A percentile compares a stretch with the other conserved stretches of the same genome.
Conservation (phyloP, 345 rosid species). For the Passiflora organensis region DNA sequence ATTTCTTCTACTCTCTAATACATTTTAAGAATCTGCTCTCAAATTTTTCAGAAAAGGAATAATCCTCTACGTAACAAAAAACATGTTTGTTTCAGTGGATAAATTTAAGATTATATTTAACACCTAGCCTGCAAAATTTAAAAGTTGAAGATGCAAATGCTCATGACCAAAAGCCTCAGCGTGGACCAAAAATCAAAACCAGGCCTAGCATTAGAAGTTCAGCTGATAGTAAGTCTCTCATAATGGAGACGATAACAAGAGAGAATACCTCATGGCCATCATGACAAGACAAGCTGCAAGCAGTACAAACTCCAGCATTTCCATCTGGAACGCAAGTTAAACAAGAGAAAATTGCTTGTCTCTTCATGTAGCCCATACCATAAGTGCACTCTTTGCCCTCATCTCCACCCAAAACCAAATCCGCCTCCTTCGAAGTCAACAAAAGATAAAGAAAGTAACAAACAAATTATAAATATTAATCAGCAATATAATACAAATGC, state of each 20-base stretch:
- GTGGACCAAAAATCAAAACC: too few species aligned
- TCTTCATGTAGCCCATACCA: slow-evolving; percentile 74
- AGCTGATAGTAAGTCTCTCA: background rate
- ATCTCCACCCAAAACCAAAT: slow-evolving; percentile 96
- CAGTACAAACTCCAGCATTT: slow-evolving; percentile 91
- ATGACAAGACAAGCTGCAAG: slow-evolving; percentile 89
- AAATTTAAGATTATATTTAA: background rate
- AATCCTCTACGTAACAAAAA: too few species aligned
- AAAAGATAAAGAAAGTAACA: background rate
- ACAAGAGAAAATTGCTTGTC: slow-evolving; percentile 94
- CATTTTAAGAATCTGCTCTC: too few species aligned
- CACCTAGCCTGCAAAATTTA: background rate
- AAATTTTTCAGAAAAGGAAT: too few species aligned
- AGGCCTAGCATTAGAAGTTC: background rate
- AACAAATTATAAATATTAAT: background rate
- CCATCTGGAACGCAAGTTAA: slow-evolving; percentile 88
- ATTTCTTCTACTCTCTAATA: too few species aligned
- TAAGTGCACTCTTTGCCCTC: slow-evolving; percentile 95
- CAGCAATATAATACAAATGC: too few species aligned
- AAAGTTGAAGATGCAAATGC: too few species aligned
- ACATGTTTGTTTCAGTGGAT: background rate
- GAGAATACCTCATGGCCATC: slow-evolving; percentile 87
- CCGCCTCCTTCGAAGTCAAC: slow-evolving; percentile 90
- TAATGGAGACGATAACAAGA: background rate
- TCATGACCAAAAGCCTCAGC: too few species aligned